Base-by-base conservation (phyloP, 352 stramenopile genomes). In the Phytophthora capsici region DNA sequence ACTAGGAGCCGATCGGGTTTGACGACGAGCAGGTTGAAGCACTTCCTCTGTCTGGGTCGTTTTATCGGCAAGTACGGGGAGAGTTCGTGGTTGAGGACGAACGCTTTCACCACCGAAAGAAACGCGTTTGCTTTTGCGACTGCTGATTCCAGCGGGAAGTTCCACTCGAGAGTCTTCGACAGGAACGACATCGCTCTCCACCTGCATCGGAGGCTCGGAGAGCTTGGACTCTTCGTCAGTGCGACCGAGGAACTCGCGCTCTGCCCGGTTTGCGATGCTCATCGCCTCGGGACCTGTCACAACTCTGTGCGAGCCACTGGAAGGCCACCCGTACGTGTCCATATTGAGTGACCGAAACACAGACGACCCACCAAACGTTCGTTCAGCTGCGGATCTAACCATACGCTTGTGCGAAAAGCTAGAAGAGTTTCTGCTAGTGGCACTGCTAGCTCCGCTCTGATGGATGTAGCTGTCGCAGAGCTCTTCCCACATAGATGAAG, bases 251-350 rank as follows among this genome's bases (percentile, higher is more conserved):
- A 84, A 80, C 36, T 86, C 73, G 5, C 65, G 57, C 1, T 36
- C 63, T 1, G 71, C 74, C 20, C 63, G 49, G 7, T 73, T 75
- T 4, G 80, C 78, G 16, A 89, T 65, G 4, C 63, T 48, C 37
- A 78, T 70, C 13, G 75, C 80, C 3, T 78, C 66, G 4, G 70
- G 23, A 1, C 66, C 76, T 26, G 68, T 74, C 36, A 80, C 37
- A 25, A 87, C 58, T 28, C 45, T 46, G 13, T 45, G 68, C 25
- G 79, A 51, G 7, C 59, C 55, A 40, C 70, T 43, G 3, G 51
- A 60, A 47, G 66, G 28, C 68, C 59, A 61, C 12, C 4, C 30
- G 14, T 49, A 53, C 28, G 57, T 60, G 10, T 69, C 41, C 52
- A 57, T 73, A 25, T 76, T 67, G 28, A 68, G 49, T 20, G 64